Conservation (phyloP, 73 alveolate genomes). For the Paramecium primaurelia region DNA sequence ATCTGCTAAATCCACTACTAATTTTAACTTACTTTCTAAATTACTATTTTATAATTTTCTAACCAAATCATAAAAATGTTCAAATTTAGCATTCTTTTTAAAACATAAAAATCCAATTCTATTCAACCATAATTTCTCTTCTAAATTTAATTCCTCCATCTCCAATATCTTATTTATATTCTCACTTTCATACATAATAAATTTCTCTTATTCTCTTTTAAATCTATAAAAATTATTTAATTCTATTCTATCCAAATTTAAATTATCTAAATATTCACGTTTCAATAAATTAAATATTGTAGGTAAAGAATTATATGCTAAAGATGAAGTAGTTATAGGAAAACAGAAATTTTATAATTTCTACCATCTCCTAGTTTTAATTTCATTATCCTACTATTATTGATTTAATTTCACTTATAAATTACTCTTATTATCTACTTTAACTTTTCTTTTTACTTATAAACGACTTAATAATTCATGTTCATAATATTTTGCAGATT, state of each 20-base stretch:
- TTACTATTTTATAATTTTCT: neutral
- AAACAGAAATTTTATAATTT: neutral
- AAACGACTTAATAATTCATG: neutral
- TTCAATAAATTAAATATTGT: neutral
- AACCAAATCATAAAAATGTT: neutral
- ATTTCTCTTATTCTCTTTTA: conserved; percentile 29
- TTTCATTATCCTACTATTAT: neutral
- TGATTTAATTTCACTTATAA: neutral
- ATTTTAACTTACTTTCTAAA: neutral
- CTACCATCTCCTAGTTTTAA: neutral
- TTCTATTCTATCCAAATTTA: neutral
- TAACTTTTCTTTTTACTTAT: neutral
- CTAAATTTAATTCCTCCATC: conserved; percentile 39
- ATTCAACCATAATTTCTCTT: conserved; percentile 56
- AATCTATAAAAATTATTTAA: conserved; percentile 20
- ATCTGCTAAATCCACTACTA: conserved; percentile 44
- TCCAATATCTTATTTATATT: neutral
- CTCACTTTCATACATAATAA: neutral
- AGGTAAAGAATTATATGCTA: neutral
- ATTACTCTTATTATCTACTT: neutral
- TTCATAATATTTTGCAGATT: neutral
- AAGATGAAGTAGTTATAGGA: neutral
- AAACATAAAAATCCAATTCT: conserved; percentile 42
- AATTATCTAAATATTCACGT: neutral
- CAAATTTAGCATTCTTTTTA: neutral